A percentile compares a stretch with the other conserved stretches of the same genome.
Evolutionary conservation across 176 grass and related monocot species (phyloP).

Genomic region (Aegilops sharonensis): DNA sequence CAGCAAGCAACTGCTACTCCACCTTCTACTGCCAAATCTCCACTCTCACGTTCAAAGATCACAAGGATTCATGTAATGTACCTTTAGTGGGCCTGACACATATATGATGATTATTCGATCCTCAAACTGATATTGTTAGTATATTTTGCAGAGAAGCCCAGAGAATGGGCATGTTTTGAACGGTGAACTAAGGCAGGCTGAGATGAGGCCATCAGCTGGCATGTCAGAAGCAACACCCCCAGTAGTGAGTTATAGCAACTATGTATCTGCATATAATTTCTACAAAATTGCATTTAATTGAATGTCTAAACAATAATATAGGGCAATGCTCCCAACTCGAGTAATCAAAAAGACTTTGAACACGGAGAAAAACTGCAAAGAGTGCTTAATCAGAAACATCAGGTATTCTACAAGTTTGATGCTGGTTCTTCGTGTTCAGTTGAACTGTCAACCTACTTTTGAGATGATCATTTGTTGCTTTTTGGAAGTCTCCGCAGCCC

Average conservation of each 20-base stretch:
- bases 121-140: constrained; percentile 24
- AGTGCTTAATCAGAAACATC: constrained; percentile 66
- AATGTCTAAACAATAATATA: constrained; percentile 30
- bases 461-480: constrained; percentile 17
- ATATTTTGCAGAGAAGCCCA: constrained; percentile 58
- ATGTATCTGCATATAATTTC: constrained; percentile 13
- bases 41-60: constrained; percentile 48
- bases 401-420: constrained; percentile 44
- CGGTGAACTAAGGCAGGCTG: constrained; percentile 56
- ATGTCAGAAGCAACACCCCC: constrained; percentile 42
- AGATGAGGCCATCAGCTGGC: constrained; percentile 40
- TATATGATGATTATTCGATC: constrained; percentile 26
- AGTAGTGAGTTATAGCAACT: constrained; percentile 39
- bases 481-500: constrained; percentile 29
- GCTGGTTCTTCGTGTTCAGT: constrained; percentile 15
- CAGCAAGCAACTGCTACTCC: constrained; percentile 64
- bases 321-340: constrained; percentile 38
- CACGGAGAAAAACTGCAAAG: constrained; percentile 72
- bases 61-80: constrained; percentile 55
- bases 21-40: constrained; percentile 55
- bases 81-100: not conserved
- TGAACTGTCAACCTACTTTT: constrained; percentile 14
- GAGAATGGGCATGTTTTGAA: constrained; percentile 73
- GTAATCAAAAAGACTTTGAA: constrained; percentile 56
- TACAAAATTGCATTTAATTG: constrained; percentile 14